Conservation (phyloP, 1,284 basidiomycete species). For the Ganoderma lucidum region DNA sequence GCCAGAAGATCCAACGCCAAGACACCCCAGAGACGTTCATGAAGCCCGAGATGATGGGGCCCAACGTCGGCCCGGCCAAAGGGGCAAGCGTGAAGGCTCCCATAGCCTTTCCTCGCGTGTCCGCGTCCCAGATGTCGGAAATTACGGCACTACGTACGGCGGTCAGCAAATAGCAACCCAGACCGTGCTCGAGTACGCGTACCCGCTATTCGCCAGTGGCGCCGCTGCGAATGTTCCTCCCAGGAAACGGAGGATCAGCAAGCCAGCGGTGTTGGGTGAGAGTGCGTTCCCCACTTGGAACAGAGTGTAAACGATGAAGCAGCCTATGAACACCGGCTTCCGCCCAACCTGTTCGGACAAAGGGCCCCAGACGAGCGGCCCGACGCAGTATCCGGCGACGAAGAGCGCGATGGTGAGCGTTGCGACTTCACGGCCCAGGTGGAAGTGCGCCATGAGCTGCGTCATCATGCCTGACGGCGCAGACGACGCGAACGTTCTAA, state of each 20-base stretch:
- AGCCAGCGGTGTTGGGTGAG: conserved; percentile 40
- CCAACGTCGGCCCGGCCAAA: conserved; percentile 77
- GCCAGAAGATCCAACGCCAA: conserved; percentile 85
- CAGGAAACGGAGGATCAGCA: conserved; percentile 43
- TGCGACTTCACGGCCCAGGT: conserved; percentile 59
- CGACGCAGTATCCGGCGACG: conserved; percentile 56
- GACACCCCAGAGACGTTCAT: conserved; percentile 55
- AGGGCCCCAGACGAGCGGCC: conserved; percentile 72
- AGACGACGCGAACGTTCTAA: conserved; percentile 69
- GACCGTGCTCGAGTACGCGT: conserved; percentile 5
- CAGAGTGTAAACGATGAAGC: conserved; percentile 39
- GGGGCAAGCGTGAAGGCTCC: conserved; percentile 60
- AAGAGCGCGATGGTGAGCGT: conserved; percentile 51
- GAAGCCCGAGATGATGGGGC: conserved; percentile 72
- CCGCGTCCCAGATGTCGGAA: conserved; percentile 46
- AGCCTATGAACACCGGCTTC: conserved; percentile 67
- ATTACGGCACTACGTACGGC: conserved; percentile 40
- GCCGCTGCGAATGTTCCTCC: conserved; percentile 43
- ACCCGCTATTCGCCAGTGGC: conserved; percentile 43
- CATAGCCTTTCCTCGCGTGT: conserved; percentile 46
- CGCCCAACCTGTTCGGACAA: conserved; percentile 67
- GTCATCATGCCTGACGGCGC: conserved; percentile 58
- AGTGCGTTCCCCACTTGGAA: conserved; percentile 44
- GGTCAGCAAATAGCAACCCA: background rate
- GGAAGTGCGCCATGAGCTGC: conserved; percentile 58